These are phyloP conservation scores for Calonectria multiphialidica DNA, from an alignment of 2,329 filamentous ascomycete genomes.

Conservation along the genomic window DNA sequence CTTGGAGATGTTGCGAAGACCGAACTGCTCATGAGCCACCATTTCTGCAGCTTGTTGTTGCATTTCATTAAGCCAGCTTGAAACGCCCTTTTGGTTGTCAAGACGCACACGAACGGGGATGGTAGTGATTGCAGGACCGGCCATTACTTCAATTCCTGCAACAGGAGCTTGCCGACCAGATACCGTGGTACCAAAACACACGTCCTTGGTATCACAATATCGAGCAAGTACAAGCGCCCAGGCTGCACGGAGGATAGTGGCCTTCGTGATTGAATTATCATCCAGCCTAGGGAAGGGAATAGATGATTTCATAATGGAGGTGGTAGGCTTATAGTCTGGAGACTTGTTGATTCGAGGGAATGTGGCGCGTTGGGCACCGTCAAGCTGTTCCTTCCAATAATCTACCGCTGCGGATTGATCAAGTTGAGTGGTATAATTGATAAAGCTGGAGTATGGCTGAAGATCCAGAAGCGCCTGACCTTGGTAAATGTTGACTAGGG, in stretches of 20 bases:
- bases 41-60: conserved; percentile 31
- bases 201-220: conserved; percentile 8
- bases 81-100: conserved; percentile 42
- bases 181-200: conserved; percentile 4
- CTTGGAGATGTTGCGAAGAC: conserved; percentile 33
- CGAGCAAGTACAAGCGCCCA: conserved; percentile 13
- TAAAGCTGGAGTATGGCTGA: conserved; percentile 8
- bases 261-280: neutral
- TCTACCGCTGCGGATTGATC: neutral
- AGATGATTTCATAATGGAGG: neutral
- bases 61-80: conserved; percentile 49
- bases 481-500: neutral
- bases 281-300: neutral
- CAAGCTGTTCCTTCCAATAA: conserved; percentile 11
- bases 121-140: conserved; percentile 48
- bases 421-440: conserved; percentile 8
- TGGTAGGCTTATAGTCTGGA: neutral
- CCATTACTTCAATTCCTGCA: conserved; percentile 32
- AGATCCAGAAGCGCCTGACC: neutral
- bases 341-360: neutral
- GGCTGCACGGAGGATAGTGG: conserved; percentile 7
- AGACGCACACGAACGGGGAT: conserved; percentile 36
- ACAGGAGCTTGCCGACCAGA: conserved; percentile 29
- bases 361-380: conserved; percentile 12
- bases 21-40: conserved; percentile 26